A percentile compares a stretch with the other conserved stretches of the same genome.
Evolutionary conservation across 352 stramenopile species (phyloP).

Genomic region (Globisporangium uncinulatum): DNA sequence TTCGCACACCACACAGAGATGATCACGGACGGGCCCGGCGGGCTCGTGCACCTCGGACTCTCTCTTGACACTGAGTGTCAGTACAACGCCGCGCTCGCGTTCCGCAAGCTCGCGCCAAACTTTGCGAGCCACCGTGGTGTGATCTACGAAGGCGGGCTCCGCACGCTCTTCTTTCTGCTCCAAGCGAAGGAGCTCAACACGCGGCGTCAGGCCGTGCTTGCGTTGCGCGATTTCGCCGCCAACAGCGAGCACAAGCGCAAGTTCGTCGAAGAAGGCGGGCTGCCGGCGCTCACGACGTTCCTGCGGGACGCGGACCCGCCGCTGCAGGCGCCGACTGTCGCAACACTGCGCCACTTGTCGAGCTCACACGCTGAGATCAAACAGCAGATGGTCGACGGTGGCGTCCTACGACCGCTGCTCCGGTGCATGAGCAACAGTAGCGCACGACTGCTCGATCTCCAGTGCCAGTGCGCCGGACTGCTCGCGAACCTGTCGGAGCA

Average conservation of each 20-base stretch:
- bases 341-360: conserved; percentile 89
- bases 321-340: conserved; percentile 87
- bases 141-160: conserved; percentile 86
- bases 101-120: conserved; percentile 94
- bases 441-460: conserved; percentile 86
- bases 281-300: conserved; percentile 87
- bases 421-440: conserved; percentile 75
- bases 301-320: conserved; percentile 83
- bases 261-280: conserved; percentile 85
- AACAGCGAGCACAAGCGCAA: conserved; percentile 86
- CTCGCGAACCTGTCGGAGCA: conserved; percentile 93
- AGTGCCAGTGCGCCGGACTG: conserved; percentile 91
- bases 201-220: conserved; percentile 84
- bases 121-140: conserved; percentile 83
- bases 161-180: conserved; percentile 89
- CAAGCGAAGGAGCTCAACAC: conserved; percentile 90
- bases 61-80: conserved; percentile 91
- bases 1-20: conserved; percentile 90
- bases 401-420: conserved; percentile 79
- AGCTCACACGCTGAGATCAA: conserved; percentile 82
- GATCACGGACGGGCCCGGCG: conserved; percentile 86
- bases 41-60: conserved; percentile 88
- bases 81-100: conserved; percentile 92
- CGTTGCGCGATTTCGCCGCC: conserved; percentile 86
- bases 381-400: conserved; percentile 73